Percentiles rank a stretch among this genome's conserved stretches.
These are phyloP conservation scores for Omphalotus guepiniiformis DNA, from an alignment of 768 basidiomycete genomes.

Conservation along the genomic window DNA sequence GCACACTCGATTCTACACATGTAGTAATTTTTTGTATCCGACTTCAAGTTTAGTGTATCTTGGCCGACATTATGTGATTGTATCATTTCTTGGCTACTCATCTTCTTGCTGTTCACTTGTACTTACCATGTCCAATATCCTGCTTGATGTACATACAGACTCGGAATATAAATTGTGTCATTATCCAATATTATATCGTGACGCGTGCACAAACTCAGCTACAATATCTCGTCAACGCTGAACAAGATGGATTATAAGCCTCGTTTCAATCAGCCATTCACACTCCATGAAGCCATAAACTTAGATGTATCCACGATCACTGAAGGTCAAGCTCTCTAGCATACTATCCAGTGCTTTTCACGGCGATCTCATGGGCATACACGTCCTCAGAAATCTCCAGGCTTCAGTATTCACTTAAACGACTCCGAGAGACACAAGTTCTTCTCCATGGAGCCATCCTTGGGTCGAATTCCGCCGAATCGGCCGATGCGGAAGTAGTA, in stretches of 20 bases:
- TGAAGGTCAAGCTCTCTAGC: constrained; percentile 48
- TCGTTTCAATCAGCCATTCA: constrained; percentile 72
- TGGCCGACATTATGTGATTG: too few relatives aligned
- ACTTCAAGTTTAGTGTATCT: too few relatives aligned
- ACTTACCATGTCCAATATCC: too few relatives aligned
- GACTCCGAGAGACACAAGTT: constrained; percentile 58
- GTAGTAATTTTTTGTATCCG: too few relatives aligned
- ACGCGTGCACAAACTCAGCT: too few relatives aligned
- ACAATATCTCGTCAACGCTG: too few relatives aligned
- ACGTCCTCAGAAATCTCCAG: constrained; percentile 62
- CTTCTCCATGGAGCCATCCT: constrained; percentile 46
- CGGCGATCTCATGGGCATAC: constrained; percentile 8
- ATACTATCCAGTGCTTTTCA: not conserved
- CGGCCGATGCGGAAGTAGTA: constrained; percentile 51
- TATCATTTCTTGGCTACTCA: too few relatives aligned
- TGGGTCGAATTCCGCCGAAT: constrained; percentile 25
- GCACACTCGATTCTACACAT: too few relatives aligned
- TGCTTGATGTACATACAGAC: too few relatives aligned
- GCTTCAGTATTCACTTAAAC: constrained; percentile 64
- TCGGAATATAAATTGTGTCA: too few relatives aligned
- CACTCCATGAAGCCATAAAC: constrained; percentile 55
- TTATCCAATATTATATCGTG: too few relatives aligned
- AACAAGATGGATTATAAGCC: constrained; percentile 60
- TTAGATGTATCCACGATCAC: constrained; percentile 66
- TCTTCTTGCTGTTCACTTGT: too few relatives aligned